Evolutionary conservation across 2,329 filamentous ascomycete species (phyloP), one percentile per base, ranked within the genome.

Genomic region (Sphaceloma murrayae): DNA sequence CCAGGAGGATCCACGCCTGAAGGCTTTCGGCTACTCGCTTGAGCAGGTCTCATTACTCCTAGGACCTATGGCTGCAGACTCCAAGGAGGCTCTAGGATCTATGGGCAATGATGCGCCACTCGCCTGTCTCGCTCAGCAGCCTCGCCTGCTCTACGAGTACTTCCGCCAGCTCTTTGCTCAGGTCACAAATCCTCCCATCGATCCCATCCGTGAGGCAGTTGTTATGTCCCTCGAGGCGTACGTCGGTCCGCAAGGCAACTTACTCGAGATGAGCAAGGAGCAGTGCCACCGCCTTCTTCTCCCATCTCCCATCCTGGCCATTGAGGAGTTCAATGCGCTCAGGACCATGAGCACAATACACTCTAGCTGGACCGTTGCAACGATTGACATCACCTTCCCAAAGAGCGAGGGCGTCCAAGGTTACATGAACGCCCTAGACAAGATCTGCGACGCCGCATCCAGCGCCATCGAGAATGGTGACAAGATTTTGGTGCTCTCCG

Each of bases 181-280:
- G 68, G 89, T 96, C 62, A 96, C 89, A 50, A 96, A 96, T 65
- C 89, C 89, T 54, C 89, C 89, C 10, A 96, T 96, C 58, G 89
- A 96, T 59, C 89, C 89, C 22, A 96, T 96, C 56, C 77, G 89
- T 64, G 89, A 96, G 72, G 89, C 88, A 19, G 91, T 95, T 57
- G 89, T 96, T 64, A 96, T 96, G 89, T 95, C 89, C 46, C 69
- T 96, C 30, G 88, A 94, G 61, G 93, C 89, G 57, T 96, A 95
- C 60, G 85, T 96, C 54, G 89, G 89, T 38, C 89, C 89, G 34
- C 89, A 96, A 66, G 89, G 89, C 48, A 96, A 96, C 61, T 69
- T 96, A 47, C 72, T 95, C 21, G 88, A 94, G 67, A 95, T 96
- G 84, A 82, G 94, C 57, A 67, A 85, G 47, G 81, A 82, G 19